A percentile compares a stretch with the other conserved stretches of the same genome.
phyloP scores from a whole-genome alignment of 1,139 yeast genomes.

The Zygosaccharomyces pseudobailii region DNA sequence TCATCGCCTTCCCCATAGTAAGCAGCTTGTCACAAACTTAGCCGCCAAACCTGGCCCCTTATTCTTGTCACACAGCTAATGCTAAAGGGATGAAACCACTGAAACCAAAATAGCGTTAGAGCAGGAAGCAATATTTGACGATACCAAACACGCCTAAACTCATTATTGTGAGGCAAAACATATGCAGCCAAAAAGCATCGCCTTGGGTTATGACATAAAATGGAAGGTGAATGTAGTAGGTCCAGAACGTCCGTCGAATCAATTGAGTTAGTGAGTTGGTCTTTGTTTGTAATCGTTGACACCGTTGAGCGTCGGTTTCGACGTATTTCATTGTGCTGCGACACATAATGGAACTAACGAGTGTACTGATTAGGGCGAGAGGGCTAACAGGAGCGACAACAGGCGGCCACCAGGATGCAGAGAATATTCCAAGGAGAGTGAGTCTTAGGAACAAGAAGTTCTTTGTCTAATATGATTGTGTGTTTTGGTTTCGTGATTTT shows the following conservation, averaged over 20 bases:
- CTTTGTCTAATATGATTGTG: not conserved
- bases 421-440: not conserved
- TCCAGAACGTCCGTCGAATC: slow-evolving; percentile 35
- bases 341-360: not conserved
- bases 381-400: not conserved
- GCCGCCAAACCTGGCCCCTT: not conserved
- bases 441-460: not conserved
- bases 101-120: not conserved
- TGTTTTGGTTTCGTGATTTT: not conserved
- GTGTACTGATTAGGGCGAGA: not conserved
- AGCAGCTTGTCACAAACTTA: not conserved
- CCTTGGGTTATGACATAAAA: slow-evolving; percentile 39
- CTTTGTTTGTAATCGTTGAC: not conserved
- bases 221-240: slow-evolving; percentile 40
- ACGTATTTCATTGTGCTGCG: slow-evolving; percentile 10
- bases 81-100: not conserved
- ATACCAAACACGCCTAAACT: slow-evolving; percentile 32
- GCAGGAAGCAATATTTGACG: slow-evolving; percentile 26
- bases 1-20: not conserved
- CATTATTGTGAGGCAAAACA: slow-evolving; percentile 34
- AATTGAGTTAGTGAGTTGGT: slow-evolving; percentile 1
- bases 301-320: slow-evolving; percentile 7
- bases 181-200: slow-evolving; percentile 38
- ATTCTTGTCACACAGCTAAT: not conserved
- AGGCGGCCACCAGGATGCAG: not conserved